Conservation (phyloP, 192 early-diverging fungal species). For the Coemansia sp. region DNA sequence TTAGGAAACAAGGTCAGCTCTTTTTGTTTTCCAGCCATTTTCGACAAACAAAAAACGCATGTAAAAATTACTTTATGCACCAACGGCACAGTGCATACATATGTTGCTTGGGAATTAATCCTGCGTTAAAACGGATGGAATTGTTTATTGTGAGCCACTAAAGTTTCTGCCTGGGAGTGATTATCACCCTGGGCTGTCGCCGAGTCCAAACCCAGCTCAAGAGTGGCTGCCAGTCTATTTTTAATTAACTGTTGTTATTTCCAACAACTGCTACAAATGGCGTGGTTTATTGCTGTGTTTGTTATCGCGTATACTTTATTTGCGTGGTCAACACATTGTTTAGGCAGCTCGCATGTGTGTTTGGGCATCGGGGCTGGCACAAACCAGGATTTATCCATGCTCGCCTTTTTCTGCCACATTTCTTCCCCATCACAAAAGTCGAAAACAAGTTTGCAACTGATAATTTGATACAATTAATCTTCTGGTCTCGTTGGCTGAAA, state of each 20-base stretch:
- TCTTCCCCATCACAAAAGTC: too few species aligned
- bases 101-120: neutral
- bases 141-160: too few species aligned
- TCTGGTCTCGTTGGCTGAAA: neutral
- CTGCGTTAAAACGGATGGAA: neutral
- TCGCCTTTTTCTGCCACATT: too few species aligned
- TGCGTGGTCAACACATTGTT: neutral
- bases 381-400: too few species aligned
- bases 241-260: neutral
- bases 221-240: neutral
- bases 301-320: neutral
- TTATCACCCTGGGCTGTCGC: neutral
- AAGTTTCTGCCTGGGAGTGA: too few species aligned
- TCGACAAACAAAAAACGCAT: neutral
- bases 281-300: too few species aligned
- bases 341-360: too few species aligned
- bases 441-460: too few species aligned
- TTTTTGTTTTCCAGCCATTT: neutral
- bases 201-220: neutral
- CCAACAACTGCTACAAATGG: neutral
- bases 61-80: slow-evolving; percentile 6
- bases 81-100: slow-evolving; percentile 5
- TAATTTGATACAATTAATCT: neutral
- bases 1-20: neutral
- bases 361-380: too few species aligned